A percentile compares a stretch with the other conserved stretches of the same genome.
Conservation (phyloP, 495 filamentous ascomycete genomes). For the Niebla homalea region DNA sequence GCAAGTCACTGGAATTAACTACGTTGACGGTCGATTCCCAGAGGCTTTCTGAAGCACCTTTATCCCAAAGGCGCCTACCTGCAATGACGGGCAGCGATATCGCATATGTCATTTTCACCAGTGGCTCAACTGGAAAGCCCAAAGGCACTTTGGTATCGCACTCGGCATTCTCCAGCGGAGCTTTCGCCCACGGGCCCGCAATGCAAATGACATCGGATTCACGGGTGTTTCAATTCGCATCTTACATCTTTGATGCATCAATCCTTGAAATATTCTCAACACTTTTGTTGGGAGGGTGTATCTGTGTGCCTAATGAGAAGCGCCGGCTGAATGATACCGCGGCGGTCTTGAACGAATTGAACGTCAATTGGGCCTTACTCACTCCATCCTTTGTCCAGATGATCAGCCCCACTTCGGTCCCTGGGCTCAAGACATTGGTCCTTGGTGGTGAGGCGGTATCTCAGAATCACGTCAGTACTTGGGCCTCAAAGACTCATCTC, state of each 20-base stretch:
- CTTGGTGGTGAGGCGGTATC: slow-evolving; percentile 33
- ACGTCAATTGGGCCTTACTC: slow-evolving; percentile 26
- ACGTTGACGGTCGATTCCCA: not conserved
- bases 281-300: slow-evolving; percentile 30
- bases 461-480: slow-evolving; percentile 25
- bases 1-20: not conserved
- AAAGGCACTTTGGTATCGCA: slow-evolving; percentile 78
- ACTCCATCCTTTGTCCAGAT: slow-evolving; percentile 30
- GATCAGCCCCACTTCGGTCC: slow-evolving; percentile 24
- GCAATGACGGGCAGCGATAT: slow-evolving; percentile 28
- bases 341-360: slow-evolving; percentile 22
- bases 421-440: slow-evolving; percentile 22
- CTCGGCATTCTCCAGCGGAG: slow-evolving; percentile 31
- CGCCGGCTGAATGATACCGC: slow-evolving; percentile 23
- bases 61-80: not conserved
- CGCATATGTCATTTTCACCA: slow-evolving; percentile 88
- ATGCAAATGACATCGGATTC: slow-evolving; percentile 14
- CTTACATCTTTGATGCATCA: slow-evolving; percentile 34
- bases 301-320: slow-evolving; percentile 31
- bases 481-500: slow-evolving; percentile 31
- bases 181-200: slow-evolving; percentile 16
- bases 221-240: slow-evolving; percentile 33
- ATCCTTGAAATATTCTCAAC: slow-evolving; percentile 31
- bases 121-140: slow-evolving; percentile 74
- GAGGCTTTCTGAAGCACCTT: not conserved